Evolutionary conservation across 768 basidiomycete genomes (phyloP), one percentile per base, ranked within the genome.

Genomic region (Russula compacta): DNA sequence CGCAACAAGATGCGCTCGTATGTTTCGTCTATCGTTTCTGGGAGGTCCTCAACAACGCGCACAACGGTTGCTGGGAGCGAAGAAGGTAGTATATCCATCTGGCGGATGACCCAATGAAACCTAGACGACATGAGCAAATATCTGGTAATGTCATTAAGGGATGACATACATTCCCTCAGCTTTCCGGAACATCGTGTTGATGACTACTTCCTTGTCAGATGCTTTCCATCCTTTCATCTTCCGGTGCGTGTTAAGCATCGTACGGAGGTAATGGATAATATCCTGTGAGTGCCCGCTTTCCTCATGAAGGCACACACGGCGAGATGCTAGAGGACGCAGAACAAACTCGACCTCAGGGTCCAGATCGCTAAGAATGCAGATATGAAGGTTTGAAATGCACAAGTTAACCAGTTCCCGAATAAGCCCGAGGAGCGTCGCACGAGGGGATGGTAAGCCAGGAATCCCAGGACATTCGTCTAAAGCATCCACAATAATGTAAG

Each of bases 201-300:
- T 39, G 6, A 60, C 53, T 2, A 39, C 52, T 33, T 35, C 19
- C 24, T 60, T 60, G 24, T 53, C 53, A 1, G 36, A 29, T 12
- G 51, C 59, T 9, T 54, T 60, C 59, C 59, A 60, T 9, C 59
- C 53, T 15, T 46, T 53, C 59, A 60, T 60, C 38, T 11, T 60
- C 6, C 24, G 59, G 33, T 60, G 59, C 9, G 52, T 53, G n/a
- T 32, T 47, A 32, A 60, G 52, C 59, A 60, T 54, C 8, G 46
- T 40, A 6, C 46, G 52, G 52, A 60, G 44, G n/a, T 60, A 60
- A 24, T 42, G 38, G 9, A 53, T 60, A n/a, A 60, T 60, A 24
- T 46, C 59, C 53, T 60, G 52, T 12, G 47, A 48, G 24, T 60
- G 59, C 1, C 59, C 59, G 33, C 53, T 60, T 42, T 60, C 59